Evolutionary conservation across 257 asterid species (phyloP).

Genomic region (Solanum ossicruentum): DNA sequence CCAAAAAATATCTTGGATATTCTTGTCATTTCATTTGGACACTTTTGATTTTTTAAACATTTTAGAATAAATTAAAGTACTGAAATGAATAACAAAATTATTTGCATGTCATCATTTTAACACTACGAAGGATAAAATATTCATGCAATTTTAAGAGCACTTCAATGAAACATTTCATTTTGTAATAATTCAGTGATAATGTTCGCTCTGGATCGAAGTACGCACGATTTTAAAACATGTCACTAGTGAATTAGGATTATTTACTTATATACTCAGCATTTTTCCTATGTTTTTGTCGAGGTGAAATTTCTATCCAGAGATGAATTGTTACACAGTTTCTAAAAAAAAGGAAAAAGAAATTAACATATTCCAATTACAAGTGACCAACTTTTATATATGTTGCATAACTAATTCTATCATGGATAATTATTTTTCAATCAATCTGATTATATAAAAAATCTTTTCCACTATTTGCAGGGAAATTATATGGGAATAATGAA

Average conservation of each 20-base stretch:
- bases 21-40: background rate
- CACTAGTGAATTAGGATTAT: no score
- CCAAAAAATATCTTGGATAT: background rate
- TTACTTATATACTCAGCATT: no score
- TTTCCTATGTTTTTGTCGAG: no score
- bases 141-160: background rate
- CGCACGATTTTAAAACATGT: no score
- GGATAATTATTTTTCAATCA: background rate
- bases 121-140: background rate
- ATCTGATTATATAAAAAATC: background rate
- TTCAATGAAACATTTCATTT: background rate
- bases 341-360: background rate
- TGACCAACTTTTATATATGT: background rate
- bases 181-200: no score
- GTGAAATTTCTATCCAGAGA: no score
- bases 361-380: background rate
- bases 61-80: background rate
- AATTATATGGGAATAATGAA: slow-evolving; percentile 26
- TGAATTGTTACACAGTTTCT: no score
- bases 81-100: background rate
- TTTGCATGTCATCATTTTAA: background rate
- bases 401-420: background rate
- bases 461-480: slow-evolving; percentile 18
- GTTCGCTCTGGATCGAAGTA: no score
- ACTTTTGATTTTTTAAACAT: background rate